Evolutionary conservation across 2,329 filamentous ascomycete genomes (phyloP), one percentile per base, ranked within the genome.

Genomic region (Raffaelea arxii): DNA sequence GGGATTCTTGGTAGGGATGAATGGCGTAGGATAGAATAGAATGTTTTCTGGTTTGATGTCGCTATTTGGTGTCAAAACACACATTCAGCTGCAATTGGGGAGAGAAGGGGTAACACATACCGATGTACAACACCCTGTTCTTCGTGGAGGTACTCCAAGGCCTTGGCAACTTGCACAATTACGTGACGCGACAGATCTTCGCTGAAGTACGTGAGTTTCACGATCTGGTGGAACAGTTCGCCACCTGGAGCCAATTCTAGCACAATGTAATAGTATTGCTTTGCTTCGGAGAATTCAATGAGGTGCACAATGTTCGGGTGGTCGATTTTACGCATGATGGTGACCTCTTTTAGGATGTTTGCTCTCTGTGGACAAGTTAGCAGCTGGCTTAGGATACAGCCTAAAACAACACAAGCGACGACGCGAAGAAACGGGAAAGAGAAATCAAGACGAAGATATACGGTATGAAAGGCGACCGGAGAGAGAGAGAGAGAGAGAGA

Each of bases 41-140:
- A 98, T 80, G 59, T 98, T 98, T 66, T 98, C 92, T 0, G 92
- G 92, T 67, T 98, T 98, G 68, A 98, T 98, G 62, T 96, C 90
- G 65, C 89, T 96, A 59, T 48, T n/a, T n/a, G n/a, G n/a, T n/a
- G n/a, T n/a, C n/a, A n/a, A n/a, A n/a, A n/a, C n/a, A n/a, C n/a
- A n/a, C n/a, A n/a, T n/a, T n/a, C n/a, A n/a, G n/a, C n/a, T n/a
- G n/a, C n/a, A n/a, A n/a, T n/a, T n/a, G n/a, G n/a, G n/a, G n/a
- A n/a, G n/a, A n/a, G n/a, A n/a, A n/a, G n/a, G n/a, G n/a, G n/a
- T n/a, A n/a, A n/a, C 11, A 37, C 84, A 62, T 75, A 97, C 92
- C 92, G 86, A 71, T 98, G 92, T 53, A 98, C 92, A 48, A 98
- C 89, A 47, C 92, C 92, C 54, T 84, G 88, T 57, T 92, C 87